phyloP scores from a whole-genome alignment of 1,284 basidiomycete genomes.

The Fomitopsis palustris region DNA sequence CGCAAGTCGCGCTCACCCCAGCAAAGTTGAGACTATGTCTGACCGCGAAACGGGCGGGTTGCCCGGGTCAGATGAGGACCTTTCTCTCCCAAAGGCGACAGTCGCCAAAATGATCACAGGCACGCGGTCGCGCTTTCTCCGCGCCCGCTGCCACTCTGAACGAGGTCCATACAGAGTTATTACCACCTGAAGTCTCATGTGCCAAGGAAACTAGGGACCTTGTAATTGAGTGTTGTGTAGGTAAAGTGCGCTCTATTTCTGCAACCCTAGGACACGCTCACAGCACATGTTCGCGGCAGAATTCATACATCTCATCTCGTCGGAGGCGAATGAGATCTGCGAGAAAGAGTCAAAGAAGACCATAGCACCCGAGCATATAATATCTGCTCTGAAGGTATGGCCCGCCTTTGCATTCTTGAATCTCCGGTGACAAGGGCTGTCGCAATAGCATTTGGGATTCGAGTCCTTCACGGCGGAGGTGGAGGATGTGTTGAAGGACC shows the following conservation, averaged over 20 bases:
- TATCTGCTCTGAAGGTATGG: constrained; percentile 83
- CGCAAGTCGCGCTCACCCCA: background rate
- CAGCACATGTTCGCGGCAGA: constrained; percentile 49
- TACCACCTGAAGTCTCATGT: constrained; percentile 88
- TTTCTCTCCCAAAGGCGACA: constrained; percentile 95
- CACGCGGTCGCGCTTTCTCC: constrained; percentile 32
- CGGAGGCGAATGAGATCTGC: constrained; percentile 97
- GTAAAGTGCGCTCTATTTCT: constrained; percentile 43
- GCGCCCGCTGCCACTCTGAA: constrained; percentile 1
- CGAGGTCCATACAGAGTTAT: constrained; percentile 60
- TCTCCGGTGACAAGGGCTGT: no score
- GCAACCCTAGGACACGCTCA: constrained; percentile 10
- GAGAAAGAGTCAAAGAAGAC: constrained; percentile 99
- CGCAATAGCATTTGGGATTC: constrained; percentile 82
- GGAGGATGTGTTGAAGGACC: constrained; percentile 89
- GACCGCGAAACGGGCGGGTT: constrained; percentile 73
- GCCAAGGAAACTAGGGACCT: constrained; percentile 96
- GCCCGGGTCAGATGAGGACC: constrained; percentile 76
- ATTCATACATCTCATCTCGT: constrained; percentile 97
- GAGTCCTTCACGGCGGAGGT: constrained; percentile 86
- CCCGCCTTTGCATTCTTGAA: background rate
- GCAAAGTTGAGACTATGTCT: constrained; percentile 55
- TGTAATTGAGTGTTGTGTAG: constrained; percentile 98
- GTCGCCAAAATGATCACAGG: constrained; percentile 97
- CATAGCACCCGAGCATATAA: constrained; percentile 97